Evolutionary conservation across 2,329 filamentous ascomycete genomes (phyloP).

Genomic region (Daldinia sp.): DNA sequence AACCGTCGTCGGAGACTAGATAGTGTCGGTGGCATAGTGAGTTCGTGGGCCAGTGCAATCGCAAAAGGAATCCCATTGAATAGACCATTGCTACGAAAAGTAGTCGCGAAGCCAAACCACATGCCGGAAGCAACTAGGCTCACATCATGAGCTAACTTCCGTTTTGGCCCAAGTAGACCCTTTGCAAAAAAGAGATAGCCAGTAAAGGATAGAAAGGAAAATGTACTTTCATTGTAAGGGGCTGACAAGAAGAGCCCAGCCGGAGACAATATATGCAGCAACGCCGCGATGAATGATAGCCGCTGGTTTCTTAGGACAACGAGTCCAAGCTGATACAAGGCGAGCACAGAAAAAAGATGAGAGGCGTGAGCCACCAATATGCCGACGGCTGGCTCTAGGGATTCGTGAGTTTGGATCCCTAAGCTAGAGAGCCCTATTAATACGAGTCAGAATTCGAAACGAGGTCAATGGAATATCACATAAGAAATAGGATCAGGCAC

Average conservation of each 20-base stretch:
- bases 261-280: constrained; percentile 83
- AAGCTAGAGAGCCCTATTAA: constrained; percentile 39
- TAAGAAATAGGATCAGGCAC: constrained; percentile 37
- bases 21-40: constrained; percentile 47
- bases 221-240: constrained; percentile 83
- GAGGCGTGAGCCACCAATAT: constrained; percentile 74
- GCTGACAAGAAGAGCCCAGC: constrained; percentile 90
- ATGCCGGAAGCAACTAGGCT: constrained; percentile 69
- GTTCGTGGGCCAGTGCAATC: constrained; percentile 54
- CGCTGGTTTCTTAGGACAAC: constrained; percentile 60
- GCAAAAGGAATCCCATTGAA: constrained; percentile 81
- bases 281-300: constrained; percentile 73
- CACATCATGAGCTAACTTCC: constrained; percentile 51
- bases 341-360: constrained; percentile 78
- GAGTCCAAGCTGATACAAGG: constrained; percentile 72
- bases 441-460: constrained; percentile 6
- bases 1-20: constrained; percentile 60
- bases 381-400: constrained; percentile 61
- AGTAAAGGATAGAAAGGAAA: constrained; percentile 77
- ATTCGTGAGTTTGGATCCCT: constrained; percentile 38
- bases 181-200: constrained; percentile 76
- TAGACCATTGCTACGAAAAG: constrained; percentile 85
- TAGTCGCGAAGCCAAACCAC: constrained; percentile 75
- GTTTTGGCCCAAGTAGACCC: constrained; percentile 49
- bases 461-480: neutral